Evolutionary conservation across 345 rosid species (phyloP), one percentile per base, ranked within the genome.

Genomic region (Corymbia maculata): DNA sequence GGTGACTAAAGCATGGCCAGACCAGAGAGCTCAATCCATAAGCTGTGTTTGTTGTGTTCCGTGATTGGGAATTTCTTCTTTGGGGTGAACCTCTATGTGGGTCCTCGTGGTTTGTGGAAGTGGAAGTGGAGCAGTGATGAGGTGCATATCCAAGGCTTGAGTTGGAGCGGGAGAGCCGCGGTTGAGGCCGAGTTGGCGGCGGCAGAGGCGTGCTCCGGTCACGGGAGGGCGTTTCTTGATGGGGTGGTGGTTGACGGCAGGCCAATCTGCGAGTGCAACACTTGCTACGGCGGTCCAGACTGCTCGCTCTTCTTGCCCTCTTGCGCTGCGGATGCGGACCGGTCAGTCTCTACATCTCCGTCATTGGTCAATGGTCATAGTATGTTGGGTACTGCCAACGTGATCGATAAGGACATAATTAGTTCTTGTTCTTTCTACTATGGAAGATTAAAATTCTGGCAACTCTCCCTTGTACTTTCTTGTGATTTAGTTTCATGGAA

Each of bases 181-280:
- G 70, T 2, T 4, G 97, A 95, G 91, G 97, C 97, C 9, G 97
- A 95, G 79, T 52, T 85, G 8, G 97, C 90, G 89, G 97, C 97
- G 2, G 92, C 93, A 32, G 84, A 92, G 36, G 55, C 93, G 13
- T 97, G 99, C 86, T 95, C 96, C 2, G 95, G 97, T 75, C 97
- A 95, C 51, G 97, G 98, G 9, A 92, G 94, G 91, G 97, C 95
- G n/a, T 97, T 84, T 86, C 57, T 95, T 86, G 99, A 97, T 64
- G 94, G 98, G 85, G 88, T 91, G 85, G 53, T 61, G 4, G 91
- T 79, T 68, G 91, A 80, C 6, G 93, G 91, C 44, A 49, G 80
- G 19, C 87, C 49, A 49, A 88, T 86, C 45, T 96, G 99, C 79
- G 98, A 97, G 90, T 97, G 97, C 85, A 92, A 91, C 89, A 8